These are phyloP conservation scores for Barnettozyma hawaiiensis DNA, from an alignment of 1,139 yeast genomes.

Conservation along the genomic window DNA sequence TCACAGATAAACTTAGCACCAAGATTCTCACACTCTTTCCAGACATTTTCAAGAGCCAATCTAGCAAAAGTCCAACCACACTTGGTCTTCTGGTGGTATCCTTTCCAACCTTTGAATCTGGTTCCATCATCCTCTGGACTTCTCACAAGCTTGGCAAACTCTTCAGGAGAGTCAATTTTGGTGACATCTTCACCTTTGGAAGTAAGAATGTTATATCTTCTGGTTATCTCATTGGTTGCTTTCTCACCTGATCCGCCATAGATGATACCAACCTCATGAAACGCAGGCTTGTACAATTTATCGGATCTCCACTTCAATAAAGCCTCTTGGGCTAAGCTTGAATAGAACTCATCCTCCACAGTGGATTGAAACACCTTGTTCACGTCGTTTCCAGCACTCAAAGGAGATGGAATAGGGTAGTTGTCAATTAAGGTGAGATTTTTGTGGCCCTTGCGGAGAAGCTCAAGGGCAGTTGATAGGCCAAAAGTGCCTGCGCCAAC, in stretches of 20 bases:
- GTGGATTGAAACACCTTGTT: slow-evolving; percentile 40
- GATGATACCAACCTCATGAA: slow-evolving; percentile 30
- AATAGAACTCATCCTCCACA: slow-evolving; percentile 31
- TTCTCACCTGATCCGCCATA: slow-evolving; percentile 11
- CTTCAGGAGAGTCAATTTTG: slow-evolving; percentile 9
- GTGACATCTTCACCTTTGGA: slow-evolving; percentile 5
- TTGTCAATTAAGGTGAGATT: slow-evolving; percentile 34
- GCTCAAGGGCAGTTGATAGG: slow-evolving; percentile 32
- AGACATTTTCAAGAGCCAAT: slow-evolving; percentile 25
- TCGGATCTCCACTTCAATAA: slow-evolving; percentile 30
- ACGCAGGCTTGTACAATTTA: slow-evolving; percentile 23
- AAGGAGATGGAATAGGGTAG: slow-evolving; percentile 37
- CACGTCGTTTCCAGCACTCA: slow-evolving; percentile 42
- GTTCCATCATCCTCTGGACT: neutral
- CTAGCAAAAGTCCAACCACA: slow-evolving; percentile 35
- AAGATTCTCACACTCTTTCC: slow-evolving; percentile 26
- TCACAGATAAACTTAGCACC: slow-evolving; percentile 34
- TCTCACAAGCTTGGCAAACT: slow-evolving; percentile 3
- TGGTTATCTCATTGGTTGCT: slow-evolving; percentile 5
- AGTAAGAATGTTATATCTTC: slow-evolving; percentile 4
- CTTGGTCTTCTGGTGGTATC: slow-evolving; percentile 15
- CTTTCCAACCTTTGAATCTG: slow-evolving; percentile 16
- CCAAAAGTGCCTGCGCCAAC: slow-evolving; percentile 35
- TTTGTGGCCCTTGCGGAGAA: slow-evolving; percentile 25
- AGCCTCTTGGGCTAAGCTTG: slow-evolving; percentile 36